A percentile compares a stretch with the other conserved stretches of the same genome.
phyloP scores from a whole-genome alignment of 768 basidiomycete genomes.

The Pleurotus ostreatus region DNA sequence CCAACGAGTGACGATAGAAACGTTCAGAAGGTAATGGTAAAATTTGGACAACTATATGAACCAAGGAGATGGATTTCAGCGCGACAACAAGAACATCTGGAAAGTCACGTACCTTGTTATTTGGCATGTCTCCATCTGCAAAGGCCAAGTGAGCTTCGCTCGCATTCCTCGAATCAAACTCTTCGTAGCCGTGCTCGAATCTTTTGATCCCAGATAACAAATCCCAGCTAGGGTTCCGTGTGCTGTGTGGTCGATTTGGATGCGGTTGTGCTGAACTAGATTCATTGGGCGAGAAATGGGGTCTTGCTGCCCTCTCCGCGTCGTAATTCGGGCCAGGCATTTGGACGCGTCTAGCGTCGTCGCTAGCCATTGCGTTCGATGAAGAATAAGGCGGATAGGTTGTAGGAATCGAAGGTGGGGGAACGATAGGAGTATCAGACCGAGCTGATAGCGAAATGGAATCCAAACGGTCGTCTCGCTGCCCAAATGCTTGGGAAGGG shows the following conservation, averaged over 20 bases:
- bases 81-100: neutral
- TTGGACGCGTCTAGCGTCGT: neutral
- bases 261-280: neutral
- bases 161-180: constrained; percentile 53
- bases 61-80: neutral
- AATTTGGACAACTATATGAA: constrained; percentile 47
- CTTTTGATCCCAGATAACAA: constrained; percentile 44
- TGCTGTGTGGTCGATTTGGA: constrained; percentile 9
- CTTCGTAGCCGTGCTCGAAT: constrained; percentile 52
- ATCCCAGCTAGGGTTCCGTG: constrained; percentile 45
- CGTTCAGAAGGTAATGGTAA: constrained; percentile 72
- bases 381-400: constrained; percentile 1
- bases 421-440: constrained; percentile 4
- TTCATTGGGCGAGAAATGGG: neutral
- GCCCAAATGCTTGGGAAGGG: constrained; percentile 2
- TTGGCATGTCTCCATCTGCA: constrained; percentile 60
- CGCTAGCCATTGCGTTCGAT: neutral
- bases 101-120: constrained; percentile 40
- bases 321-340: constrained; percentile 12
- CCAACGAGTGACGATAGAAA: constrained; percentile 79
- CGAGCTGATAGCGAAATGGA: constrained; percentile 6
- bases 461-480: neutral
- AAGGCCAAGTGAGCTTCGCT: constrained; percentile 47
- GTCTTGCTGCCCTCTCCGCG: constrained; percentile 19
- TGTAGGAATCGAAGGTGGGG: neutral